phyloP scores from a whole-genome alignment of 2,329 filamentous ascomycete genomes.

The Tolypocladium album region DNA sequence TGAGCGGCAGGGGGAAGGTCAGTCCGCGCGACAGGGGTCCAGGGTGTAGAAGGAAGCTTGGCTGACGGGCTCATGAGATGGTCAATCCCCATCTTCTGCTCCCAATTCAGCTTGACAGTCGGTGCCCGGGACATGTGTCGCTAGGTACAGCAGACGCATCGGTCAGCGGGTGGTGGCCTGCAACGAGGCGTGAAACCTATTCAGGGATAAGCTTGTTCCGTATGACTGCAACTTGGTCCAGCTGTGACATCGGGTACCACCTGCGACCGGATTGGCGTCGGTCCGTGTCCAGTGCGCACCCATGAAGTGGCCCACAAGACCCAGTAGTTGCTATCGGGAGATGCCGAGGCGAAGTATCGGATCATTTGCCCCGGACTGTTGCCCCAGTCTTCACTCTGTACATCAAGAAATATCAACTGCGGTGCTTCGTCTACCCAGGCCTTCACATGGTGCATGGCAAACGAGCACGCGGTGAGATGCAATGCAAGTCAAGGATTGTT shows the following conservation, averaged over 20 bases:
- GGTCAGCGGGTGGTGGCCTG: slow-evolving; percentile 2
- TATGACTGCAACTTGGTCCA: slow-evolving; percentile 4
- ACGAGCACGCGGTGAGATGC: neutral
- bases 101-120: neutral
- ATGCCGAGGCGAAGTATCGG: slow-evolving; percentile 4
- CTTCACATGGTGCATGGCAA: neutral
- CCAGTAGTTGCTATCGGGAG: slow-evolving; percentile 2
- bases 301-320: neutral
- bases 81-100: neutral
- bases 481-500: neutral
- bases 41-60: neutral
- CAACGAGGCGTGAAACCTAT: slow-evolving; percentile 9
- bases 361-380: neutral
- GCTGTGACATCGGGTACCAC: slow-evolving; percentile 6
- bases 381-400: neutral
- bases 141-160: neutral
- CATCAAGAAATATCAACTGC: neutral
- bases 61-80: neutral
- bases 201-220: slow-evolving; percentile 3
- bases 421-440: neutral
- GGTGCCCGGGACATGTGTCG: neutral
- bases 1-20: neutral
- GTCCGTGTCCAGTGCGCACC: slow-evolving; percentile 4
- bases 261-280: slow-evolving; percentile 9
- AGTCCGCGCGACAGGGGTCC: neutral